Evolutionary conservation across 2,329 filamentous ascomycete species (phyloP).

Genomic region (Malbranchea zuffiana): DNA sequence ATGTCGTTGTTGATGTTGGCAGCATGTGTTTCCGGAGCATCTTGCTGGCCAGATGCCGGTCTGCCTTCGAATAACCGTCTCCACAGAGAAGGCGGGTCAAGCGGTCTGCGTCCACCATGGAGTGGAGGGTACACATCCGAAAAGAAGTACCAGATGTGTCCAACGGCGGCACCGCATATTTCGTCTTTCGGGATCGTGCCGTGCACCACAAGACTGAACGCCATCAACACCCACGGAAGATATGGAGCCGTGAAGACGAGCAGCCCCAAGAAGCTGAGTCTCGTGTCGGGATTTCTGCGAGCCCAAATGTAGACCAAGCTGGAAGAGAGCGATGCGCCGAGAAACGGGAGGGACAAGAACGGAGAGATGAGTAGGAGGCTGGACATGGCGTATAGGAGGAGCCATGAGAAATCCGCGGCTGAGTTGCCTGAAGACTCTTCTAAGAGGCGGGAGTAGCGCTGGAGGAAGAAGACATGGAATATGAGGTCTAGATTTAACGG

Average conservation of each 20-base stretch:
- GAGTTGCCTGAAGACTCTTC: conserved; percentile 90
- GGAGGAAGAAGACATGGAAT: conserved; percentile 97
- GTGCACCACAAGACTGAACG: conserved; percentile 83
- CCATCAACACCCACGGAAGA: conserved; percentile 90
- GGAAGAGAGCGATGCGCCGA: conserved; percentile 85
- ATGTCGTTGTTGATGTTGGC: conserved; percentile 49
- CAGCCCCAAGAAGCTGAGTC: conserved; percentile 77
- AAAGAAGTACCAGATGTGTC: conserved; percentile 97
- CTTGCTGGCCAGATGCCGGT: conserved; percentile 23
- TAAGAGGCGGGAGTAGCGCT: conserved; percentile 86
- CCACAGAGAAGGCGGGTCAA: conserved; percentile 89
- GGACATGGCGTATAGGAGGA: conserved; percentile 72
- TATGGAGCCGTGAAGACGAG: conserved; percentile 90
- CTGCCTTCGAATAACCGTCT: conserved; percentile 61
- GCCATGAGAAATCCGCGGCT: conserved; percentile 88
- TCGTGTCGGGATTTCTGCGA: conserved; percentile 80
- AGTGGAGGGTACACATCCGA: conserved; percentile 90
- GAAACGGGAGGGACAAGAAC: conserved; percentile 79
- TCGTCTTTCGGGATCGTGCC: conserved; percentile 87
- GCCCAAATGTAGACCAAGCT: conserved; percentile 98
- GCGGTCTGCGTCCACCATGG: conserved; percentile 69
- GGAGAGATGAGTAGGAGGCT: conserved; percentile 74
- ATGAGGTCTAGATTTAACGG: conserved; percentile 86
- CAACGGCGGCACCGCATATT: conserved; percentile 86
- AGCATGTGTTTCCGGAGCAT: conserved; percentile 39